Evolutionary conservation across 495 filamentous ascomycete species (phyloP).

Genomic region (Poronia punctata): DNA sequence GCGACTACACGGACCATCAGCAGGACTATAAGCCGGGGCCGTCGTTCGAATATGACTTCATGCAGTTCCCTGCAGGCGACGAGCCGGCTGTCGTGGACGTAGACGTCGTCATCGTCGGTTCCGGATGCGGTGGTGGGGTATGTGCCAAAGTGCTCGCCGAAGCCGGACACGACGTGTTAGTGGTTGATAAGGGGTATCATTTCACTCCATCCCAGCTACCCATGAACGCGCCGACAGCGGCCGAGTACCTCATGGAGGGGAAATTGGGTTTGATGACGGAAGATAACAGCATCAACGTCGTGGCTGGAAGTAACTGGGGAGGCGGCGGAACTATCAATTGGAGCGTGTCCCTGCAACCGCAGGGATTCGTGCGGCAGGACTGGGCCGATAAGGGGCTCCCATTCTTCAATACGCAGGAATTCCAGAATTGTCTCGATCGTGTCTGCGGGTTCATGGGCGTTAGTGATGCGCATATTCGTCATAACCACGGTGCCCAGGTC

Average conservation of each 20-base stretch:
- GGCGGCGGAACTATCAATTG: slow-evolving; percentile 87
- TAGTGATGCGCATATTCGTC: slow-evolving; percentile 55
- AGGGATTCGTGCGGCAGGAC: slow-evolving; percentile 71
- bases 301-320: slow-evolving; percentile 73
- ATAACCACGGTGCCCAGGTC: slow-evolving; percentile 61
- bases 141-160: slow-evolving; percentile 74
- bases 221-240: slow-evolving; percentile 53
- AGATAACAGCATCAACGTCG: slow-evolving; percentile 53
- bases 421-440: slow-evolving; percentile 68
- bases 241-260: slow-evolving; percentile 57
- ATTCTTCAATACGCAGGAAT: slow-evolving; percentile 71
- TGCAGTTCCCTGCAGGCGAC: slow-evolving; percentile 37
- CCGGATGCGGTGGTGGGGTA: slow-evolving; percentile 81
- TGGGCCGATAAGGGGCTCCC: slow-evolving; percentile 70
- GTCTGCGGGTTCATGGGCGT: slow-evolving; percentile 59
- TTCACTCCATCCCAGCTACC: slow-evolving; percentile 67
- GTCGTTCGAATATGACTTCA: slow-evolving; percentile 41
- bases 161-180: slow-evolving; percentile 64
- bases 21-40: slow-evolving; percentile 53
- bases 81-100: slow-evolving; percentile 52
- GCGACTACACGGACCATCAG: slow-evolving; percentile 57
- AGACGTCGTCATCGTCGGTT: slow-evolving; percentile 81
- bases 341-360: slow-evolving; percentile 77
- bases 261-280: slow-evolving; percentile 49
- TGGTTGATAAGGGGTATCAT: slow-evolving; percentile 76